A percentile compares a stretch with the other conserved stretches of the same genome.
Evolutionary conservation across 495 filamentous ascomycete genomes (phyloP).

Genomic region (Trichoderma orchidacearum): DNA sequence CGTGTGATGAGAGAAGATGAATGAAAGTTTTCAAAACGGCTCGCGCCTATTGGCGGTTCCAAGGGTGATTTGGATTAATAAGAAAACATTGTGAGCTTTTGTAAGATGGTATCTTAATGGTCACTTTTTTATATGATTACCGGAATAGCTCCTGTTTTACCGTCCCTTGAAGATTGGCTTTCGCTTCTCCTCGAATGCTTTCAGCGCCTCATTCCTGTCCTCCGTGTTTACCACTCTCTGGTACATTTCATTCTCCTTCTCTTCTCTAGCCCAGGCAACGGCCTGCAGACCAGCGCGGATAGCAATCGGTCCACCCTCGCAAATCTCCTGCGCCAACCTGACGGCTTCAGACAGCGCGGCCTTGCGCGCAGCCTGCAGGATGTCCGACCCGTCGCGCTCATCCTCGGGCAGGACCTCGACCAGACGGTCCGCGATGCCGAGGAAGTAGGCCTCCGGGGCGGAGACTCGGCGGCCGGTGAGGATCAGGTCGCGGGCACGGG

Average conservation of each 20-base stretch:
- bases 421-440: conserved; percentile 73
- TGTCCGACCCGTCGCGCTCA: conserved; percentile 15
- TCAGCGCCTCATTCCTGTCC: conserved; percentile 76
- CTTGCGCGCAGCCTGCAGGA: conserved; percentile 36
- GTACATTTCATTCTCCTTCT: conserved; percentile 66
- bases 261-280: conserved; percentile 50
- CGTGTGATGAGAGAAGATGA: background rate
- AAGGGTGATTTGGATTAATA: no score
- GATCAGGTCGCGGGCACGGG: conserved; percentile 68
- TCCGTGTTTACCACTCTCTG: conserved; percentile 64
- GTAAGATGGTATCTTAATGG: no score
- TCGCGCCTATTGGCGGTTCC: no score
- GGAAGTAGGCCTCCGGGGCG: conserved; percentile 66
- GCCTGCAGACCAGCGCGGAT: conserved; percentile 59
- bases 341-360: conserved; percentile 61
- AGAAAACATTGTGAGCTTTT: no score
- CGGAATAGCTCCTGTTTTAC: no score
- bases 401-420: conserved; percentile 56
- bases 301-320: conserved; percentile 74
- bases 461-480: conserved; percentile 71
- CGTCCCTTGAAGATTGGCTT: conserved; percentile 69
- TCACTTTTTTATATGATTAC: no score
- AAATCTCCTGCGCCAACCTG: conserved; percentile 66
- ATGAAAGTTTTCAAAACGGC: no score
- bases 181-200: conserved; percentile 82